Evolutionary conservation across 2,329 filamentous ascomycete genomes (phyloP), one percentile per base, ranked within the genome.

Genomic region (Cladophialophora immunda): DNA sequence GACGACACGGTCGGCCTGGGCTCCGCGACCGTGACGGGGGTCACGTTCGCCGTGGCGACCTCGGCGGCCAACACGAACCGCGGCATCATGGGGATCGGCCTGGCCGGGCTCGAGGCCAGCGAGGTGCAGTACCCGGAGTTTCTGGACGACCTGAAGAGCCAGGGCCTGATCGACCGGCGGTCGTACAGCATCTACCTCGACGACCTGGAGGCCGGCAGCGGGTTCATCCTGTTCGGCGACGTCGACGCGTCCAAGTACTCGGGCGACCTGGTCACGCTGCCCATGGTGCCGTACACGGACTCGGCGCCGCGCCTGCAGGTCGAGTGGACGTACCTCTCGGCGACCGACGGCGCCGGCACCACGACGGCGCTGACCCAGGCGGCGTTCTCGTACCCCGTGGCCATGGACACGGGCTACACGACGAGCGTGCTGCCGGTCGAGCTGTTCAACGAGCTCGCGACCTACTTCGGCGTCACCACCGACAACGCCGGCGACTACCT

Each of bases 141-240:
- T 30, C 82, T 92, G 17, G 84, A 89, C 75, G 82, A 86, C 71
- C 83, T 94, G 75, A 82, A 87, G 22, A 75, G 84, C 22, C 84
- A 91, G 71, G 86, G 73, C 5, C 41, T 71, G 22, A 77, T 76
- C 53, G 87, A 87, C 70, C 85, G 87, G 64, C 75, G 86, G 9
- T 73, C 70, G 50, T 72, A 72, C 60, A 68, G 71, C 52, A 64
- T 77, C 13, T 77, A 74, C 71, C 62, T 81, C 56, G 81, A 84
- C 71, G 81, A 84, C 74, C 75, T 81, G 17, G 82, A 86, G 64
- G 83, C 90, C 0, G 88, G 84, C 65, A 88, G 84, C 1, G 92
- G 92, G 41, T 90, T 82, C 72, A 89, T 94, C 66, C 81, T 94
- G 1, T 94, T 94, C 71, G 92, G 92, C 47, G 92, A 90, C n/a